phyloP scores from a whole-genome alignment of 1,139 yeast genomes.

The Candida dubliniensis region DNA sequence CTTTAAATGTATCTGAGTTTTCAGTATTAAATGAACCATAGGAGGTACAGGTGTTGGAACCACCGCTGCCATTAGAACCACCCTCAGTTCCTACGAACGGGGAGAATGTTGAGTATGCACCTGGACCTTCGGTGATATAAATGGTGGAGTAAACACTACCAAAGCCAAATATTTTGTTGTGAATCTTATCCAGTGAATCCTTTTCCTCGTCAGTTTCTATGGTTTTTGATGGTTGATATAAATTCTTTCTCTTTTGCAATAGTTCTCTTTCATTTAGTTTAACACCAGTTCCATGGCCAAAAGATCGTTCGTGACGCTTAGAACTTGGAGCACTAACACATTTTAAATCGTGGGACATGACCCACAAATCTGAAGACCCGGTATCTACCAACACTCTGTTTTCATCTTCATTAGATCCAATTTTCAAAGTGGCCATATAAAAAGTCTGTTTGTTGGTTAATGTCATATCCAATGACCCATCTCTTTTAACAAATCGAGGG shows the following conservation, averaged over 20 bases:
- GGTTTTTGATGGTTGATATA: background rate
- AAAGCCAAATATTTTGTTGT: constrained; percentile 5
- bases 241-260: background rate
- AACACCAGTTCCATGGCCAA: constrained; percentile 9
- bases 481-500: constrained; percentile 31
- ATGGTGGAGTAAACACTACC: constrained; percentile 6
- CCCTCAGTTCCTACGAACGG: constrained; percentile 7
- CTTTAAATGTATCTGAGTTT: constrained; percentile 31
- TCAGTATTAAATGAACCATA: constrained; percentile 43
- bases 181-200: background rate
- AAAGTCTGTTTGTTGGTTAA: constrained; percentile 47
- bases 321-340: constrained; percentile 18
- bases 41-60: constrained; percentile 28
- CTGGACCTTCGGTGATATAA: constrained; percentile 7
- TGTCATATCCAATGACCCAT: constrained; percentile 38
- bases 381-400: constrained; percentile 43
- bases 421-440: constrained; percentile 43
- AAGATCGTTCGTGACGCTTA: constrained; percentile 4
- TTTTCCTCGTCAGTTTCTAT: background rate
- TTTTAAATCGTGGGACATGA: constrained; percentile 34
- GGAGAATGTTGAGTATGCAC: constrained; percentile 5
- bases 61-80: constrained; percentile 5
- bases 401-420: constrained; percentile 34
- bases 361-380: constrained; percentile 51
- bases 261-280: constrained; percentile 4